Evolutionary conservation across 2,329 filamentous ascomycete genomes (phyloP), one percentile per base, ranked within the genome.

Genomic region (Lecanoromycetidae sp.): DNA sequence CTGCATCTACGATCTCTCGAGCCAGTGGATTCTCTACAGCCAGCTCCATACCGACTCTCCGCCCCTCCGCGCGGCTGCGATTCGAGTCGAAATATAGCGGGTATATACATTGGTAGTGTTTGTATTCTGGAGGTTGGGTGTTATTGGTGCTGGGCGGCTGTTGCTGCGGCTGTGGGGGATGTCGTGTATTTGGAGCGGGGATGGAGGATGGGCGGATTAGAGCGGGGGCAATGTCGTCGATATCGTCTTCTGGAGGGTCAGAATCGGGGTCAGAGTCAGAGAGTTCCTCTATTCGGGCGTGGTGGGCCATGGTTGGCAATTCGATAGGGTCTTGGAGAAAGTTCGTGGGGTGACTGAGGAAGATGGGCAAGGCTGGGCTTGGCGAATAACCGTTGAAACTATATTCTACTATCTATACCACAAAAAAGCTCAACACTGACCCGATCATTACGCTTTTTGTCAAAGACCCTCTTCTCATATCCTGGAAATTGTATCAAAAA

Each of bases 221-320:
- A 20, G 60, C 55, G 20, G 66, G 65, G 54, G 69, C 74, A 56
- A 79, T 77, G 52, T 83, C 79, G 54, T 71, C 69, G 58, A 88
- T 84, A 67, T 91, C 84, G 64, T 81, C 82, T 67, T 94, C 87
- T 54, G 87, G 84, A 44, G 90, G 87, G 68, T 96, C 90, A 12
- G 84, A 86, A 71, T 46, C 33, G 64, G 4, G 13, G 25, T 22
- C 20, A 17, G 76, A 80, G 71, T 93, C 87, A 51, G 81, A 86
- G 53, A 95, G 82, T 67, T 96, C 91, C 75, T 98, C 91, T 65
- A 96, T 82, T 52, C 82, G 81, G 51, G 88, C 79, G 70, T 91
- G 66, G 53, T 63, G 81, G 36, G 86, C 84, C 87, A 93, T 91
- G 23, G 3, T 47, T 9, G 4, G 19, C 19, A 19, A 4, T 34